These are phyloP conservation scores for Clarkia xantiana DNA, from an alignment of 345 rosid species.

Conservation along the genomic window DNA sequence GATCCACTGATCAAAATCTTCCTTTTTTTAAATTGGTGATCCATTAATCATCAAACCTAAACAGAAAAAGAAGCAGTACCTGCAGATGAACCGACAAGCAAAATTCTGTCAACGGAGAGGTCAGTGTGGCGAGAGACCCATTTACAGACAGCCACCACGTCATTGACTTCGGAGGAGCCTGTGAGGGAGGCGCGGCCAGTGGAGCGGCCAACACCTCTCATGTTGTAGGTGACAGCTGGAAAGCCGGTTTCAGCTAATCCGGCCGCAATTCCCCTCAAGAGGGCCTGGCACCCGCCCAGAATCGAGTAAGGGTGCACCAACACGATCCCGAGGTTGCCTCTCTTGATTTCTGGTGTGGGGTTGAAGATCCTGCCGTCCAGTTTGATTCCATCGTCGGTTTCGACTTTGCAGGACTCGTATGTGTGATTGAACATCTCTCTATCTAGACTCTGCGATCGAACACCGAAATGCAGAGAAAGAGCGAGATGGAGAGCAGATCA, in stretches of 20 bases:
- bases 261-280: conserved; percentile 61
- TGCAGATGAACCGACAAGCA: conserved; percentile 88
- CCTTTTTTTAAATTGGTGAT: neutral
- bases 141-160: conserved; percentile 66
- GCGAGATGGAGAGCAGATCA: neutral
- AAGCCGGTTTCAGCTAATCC: conserved; percentile 48
- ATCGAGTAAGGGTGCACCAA: conserved; percentile 84
- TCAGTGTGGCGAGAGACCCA: conserved; percentile 36
- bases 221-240: conserved; percentile 68
- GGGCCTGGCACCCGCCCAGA: conserved; percentile 70
- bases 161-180: conserved; percentile 72
- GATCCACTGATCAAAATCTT: neutral
- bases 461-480: too few relatives aligned
- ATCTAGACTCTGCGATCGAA: too few relatives aligned
- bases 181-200: conserved; percentile 78
- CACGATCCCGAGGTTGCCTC: conserved; percentile 35
- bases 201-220: conserved; percentile 83
- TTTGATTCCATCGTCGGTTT: conserved; percentile 9
- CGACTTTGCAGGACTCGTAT: conserved; percentile 13
- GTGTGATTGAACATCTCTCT: conserved; percentile 8
- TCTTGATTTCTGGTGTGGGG: conserved; percentile 25
- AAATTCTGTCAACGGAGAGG: conserved; percentile 38
- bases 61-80: conserved; percentile 20
- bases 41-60: neutral
- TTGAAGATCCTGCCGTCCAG: conserved; percentile 27